Conservation (phyloP, 1,284 basidiomycete species). For the Trichosporon faecale region DNA sequence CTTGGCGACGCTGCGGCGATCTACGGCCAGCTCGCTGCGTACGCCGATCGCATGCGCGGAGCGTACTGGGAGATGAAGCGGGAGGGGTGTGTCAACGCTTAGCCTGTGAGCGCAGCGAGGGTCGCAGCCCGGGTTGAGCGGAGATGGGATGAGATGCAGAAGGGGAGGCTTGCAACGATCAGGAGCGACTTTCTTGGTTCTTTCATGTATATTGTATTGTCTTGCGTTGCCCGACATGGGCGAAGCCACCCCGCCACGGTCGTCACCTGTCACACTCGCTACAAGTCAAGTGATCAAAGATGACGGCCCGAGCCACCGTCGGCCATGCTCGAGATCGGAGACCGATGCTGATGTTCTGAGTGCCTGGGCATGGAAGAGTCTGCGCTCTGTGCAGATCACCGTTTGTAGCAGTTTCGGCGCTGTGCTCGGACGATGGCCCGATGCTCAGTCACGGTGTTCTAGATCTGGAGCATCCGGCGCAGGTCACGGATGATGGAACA, state of each 20-base stretch:
- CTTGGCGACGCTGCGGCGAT: conserved; percentile 59
- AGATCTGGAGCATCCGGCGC: neutral
- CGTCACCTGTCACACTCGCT: too few relatives aligned
- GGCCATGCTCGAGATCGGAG: too few relatives aligned
- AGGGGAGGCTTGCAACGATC: too few relatives aligned
- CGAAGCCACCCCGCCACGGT: neutral
- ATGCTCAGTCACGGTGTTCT: neutral
- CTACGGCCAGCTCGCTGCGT: conserved; percentile 67
- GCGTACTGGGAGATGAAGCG: conserved; percentile 46
- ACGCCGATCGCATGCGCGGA: conserved; percentile 68
- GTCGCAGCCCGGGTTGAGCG: too few relatives aligned
- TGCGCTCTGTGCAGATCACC: neutral
- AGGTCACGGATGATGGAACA: too few relatives aligned
- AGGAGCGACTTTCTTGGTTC: neutral
- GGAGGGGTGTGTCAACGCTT: conserved; percentile 27
- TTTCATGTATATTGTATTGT: neutral
- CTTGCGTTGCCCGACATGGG: too few relatives aligned
- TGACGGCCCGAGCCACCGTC: neutral
- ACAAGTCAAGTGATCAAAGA: neutral
- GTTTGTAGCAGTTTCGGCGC: neutral
- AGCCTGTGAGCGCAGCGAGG: neutral
- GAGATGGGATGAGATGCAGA: neutral
- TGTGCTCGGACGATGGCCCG: neutral
- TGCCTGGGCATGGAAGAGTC: neutral
- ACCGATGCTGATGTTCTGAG: neutral